Conservation (phyloP, 176 grass and related monocot genomes). For the Ensete ventricosum region DNA sequence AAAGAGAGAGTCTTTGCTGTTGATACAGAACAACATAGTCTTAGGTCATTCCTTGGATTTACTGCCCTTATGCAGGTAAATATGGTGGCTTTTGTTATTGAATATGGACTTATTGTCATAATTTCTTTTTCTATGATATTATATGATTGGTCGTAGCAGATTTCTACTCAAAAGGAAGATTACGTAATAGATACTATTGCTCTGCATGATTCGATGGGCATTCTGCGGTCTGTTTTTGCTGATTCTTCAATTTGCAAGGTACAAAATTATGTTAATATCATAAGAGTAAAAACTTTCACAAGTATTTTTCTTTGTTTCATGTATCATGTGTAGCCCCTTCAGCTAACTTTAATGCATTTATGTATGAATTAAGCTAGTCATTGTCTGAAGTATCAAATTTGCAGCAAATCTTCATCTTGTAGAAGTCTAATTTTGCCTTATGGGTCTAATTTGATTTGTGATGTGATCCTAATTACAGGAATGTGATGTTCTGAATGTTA, state of each 20-base stretch:
- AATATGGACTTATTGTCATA: not conserved
- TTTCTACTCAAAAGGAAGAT: constrained; percentile 70
- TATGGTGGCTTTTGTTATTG: not conserved
- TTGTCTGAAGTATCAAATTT: not conserved
- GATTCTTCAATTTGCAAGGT: constrained; percentile 80
- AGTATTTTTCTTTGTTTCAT: not conserved
- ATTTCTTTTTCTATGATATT: not conserved
- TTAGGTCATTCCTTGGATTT: constrained; percentile 91
- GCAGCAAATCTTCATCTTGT: not conserved
- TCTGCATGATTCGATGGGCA: constrained; percentile 69
- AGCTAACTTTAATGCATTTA: not conserved
- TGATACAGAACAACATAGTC: constrained; percentile 91
- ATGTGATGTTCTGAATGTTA: not conserved
- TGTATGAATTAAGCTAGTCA: not conserved
- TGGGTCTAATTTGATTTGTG: not conserved
- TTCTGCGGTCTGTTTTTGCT: constrained; percentile 64
- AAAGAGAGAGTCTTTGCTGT: constrained; percentile 57
- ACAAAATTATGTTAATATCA: constrained; percentile 1
- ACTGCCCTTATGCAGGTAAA: constrained; percentile 95
- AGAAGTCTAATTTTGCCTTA: not conserved
- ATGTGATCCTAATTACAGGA: not conserved
- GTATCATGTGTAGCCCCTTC: not conserved
- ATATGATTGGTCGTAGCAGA: constrained; percentile 22
- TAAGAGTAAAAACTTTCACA: constrained; percentile 12
- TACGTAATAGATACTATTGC: constrained; percentile 90